Evolutionary conservation across 2,329 filamentous ascomycete species (phyloP), one percentile per base, ranked within the genome.

Genomic region (Xylariales sp.): DNA sequence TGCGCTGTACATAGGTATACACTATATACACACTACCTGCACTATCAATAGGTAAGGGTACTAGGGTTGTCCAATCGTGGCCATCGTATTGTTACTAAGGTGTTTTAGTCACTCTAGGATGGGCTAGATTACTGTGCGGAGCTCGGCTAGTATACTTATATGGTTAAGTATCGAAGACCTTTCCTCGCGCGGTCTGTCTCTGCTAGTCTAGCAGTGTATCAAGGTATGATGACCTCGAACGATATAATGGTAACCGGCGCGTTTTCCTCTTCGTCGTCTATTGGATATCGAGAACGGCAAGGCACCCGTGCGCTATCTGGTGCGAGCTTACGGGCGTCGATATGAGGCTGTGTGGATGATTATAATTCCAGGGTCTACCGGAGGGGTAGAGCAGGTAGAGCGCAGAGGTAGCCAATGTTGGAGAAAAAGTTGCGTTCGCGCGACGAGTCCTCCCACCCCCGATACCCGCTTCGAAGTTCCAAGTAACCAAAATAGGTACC

Each of bases 51-150:
- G 23, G 23, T 23, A 23, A 23, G 36, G 36, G 36, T 39, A 39
- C 23, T 23, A 2, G 23, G 36, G 8, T 34, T 43, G 36, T 57
- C 54, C 41, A 57, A 57, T 45, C 43, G 28, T 57, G 23, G 41
- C 54, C 12, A 18, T 57, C n/a, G 41, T n/a, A 8, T 61, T 43
- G 5, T 50, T 60, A 58, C 41, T 61, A 61, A 65, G 55, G 23
- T 32, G 10, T 55, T 54, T 36, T 34, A 23, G 34, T 58, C 46
- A 39, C 30, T 53, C n/a, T 4, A 16, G 62, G 34, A 18, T 30
- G 39, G 39, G 32, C 56, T 10, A 34, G 57, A 65, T 62, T 65
- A 65, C 57, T 62, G 64, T 65, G 58, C 50, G 52, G 64, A 52
- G 57, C 46, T 36, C n/a, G 6, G 16, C 45, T 50, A 41, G 52